Evolutionary conservation across 176 grass and related monocot genomes (phyloP), one percentile per base, ranked within the genome.

Genomic region (Hyparrhenia diplandra): DNA sequence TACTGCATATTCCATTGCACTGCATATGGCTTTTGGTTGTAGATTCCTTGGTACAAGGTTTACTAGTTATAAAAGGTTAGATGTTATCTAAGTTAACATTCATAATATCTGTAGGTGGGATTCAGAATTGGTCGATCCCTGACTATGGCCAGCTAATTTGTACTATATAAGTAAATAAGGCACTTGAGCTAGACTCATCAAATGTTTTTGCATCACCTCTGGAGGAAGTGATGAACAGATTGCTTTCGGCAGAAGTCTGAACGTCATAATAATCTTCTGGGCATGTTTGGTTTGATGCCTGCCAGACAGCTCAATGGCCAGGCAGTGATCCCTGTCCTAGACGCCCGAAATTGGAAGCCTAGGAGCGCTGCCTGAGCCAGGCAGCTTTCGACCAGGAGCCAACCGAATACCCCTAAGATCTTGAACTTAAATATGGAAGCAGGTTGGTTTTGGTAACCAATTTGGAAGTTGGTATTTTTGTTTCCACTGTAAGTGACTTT

Each of bases 101-200:
- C 65, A 40, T 80, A 80, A 69, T 69, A 80, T 69, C 64, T 80
- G 77, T 80, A 68, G 77, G 77, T 80, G 64, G 63, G 77, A 37
- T 68, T 68, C 64, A 80, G 29, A 80, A 54, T 13, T 55, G 30
- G 30, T 79, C 8, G 32, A 10, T 46, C 61, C 68, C 46, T 80
- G 23, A 29, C 42, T 66, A 52, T 83, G 23, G 61, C 11, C 23
- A 75, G 74, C 43, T 75, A 75, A 39, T 83, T 83, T 49, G 21
- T 54, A 52, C 21, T 74, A 74, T 65, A 66, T 18, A 39, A 40
- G 65, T 70, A n/a, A 69, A 68, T 69, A 75, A 75, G 62, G 73
- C 49, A 59, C 64, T 87, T 64, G 46, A 52, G 69, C 37, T 87
- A 82, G 43, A 71, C 5, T 25, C 31, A 63, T 52, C 40, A 63